phyloP scores from a whole-genome alignment of 768 basidiomycete genomes.

The Lactarius indigo region DNA sequence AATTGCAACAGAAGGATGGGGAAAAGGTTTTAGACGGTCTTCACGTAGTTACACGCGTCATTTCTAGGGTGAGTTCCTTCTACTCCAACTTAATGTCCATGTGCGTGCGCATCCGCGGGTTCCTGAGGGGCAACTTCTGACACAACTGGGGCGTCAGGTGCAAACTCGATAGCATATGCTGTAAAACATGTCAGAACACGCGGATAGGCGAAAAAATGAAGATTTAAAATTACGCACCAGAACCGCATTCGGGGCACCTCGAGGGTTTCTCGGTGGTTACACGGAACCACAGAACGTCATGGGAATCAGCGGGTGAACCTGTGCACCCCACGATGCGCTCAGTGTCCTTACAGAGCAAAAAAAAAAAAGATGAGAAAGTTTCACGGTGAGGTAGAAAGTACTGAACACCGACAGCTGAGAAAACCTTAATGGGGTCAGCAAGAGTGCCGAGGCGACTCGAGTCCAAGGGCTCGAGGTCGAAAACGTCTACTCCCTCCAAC shows the following conservation, averaged over 20 bases:
- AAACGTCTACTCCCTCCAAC: constrained; percentile 82
- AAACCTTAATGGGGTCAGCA: constrained; percentile 81
- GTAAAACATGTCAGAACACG: constrained; percentile 12
- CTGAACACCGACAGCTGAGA: constrained; percentile 66
- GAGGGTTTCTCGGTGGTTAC: constrained; percentile 59
- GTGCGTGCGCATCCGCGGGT: constrained; percentile 17
- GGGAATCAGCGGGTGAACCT: constrained; percentile 91
- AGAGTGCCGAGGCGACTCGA: constrained; percentile 84
- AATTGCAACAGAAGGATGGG: not conserved
- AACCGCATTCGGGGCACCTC: constrained; percentile 93
- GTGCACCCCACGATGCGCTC: constrained; percentile 92
- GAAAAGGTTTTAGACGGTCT: constrained; percentile 3
- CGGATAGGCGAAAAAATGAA: not conserved
- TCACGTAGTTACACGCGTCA: constrained; percentile 14
- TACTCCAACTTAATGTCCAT: constrained; percentile 9
- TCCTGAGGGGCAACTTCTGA: constrained; percentile 25
- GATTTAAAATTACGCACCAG: constrained; percentile 51
- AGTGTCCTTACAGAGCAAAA: constrained; percentile 54
- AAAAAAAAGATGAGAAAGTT: constrained; percentile 7
- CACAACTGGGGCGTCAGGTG: constrained; percentile 2
- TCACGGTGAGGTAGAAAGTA: not conserved
- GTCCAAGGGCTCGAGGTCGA: constrained; percentile 84
- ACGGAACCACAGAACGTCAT: constrained; percentile 86
- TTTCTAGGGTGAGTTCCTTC: constrained; percentile 10
- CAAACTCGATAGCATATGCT: constrained; percentile 69